Evolutionary conservation across 163 green algal species (phyloP), one percentile per base, ranked within the genome.

Genomic region (Scenedesmus sp.): DNA sequence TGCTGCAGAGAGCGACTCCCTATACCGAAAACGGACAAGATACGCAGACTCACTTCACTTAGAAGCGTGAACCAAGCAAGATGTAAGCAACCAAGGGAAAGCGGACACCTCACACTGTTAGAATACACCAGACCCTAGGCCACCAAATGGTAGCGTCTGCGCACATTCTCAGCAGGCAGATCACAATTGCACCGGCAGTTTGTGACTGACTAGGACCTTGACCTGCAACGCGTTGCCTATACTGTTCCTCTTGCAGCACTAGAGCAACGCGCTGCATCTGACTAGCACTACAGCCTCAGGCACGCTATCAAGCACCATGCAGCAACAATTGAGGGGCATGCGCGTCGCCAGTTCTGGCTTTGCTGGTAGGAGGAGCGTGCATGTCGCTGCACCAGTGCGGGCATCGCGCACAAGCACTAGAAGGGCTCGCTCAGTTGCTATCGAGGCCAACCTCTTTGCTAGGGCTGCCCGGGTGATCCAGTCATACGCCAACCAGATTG

Each of bases 381-480:
- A 76, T 4, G 30, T 76, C 9, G 65, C 65, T 42, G 65, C 65
- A 76, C 65, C 65, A 40, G 65, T 76, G 65, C 65, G 65, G 30
- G 7, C 65, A 40, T 18, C 65, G 30, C 65, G 65, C 65, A 76
- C 65, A 76, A 76, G 65, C 65, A 40, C 65, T 7, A 76, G 65
- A 30, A 76, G 65, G 65, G 65, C 65, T 76, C 65, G 65, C 65
- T 76, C 86, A 2, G 93, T 96, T 0, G 91, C 93, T 6, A 94
- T 96, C 18, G 92, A 98, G 88, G 97, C 96, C 18, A 99, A 99
- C 91, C 90, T 99, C 20, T 99, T 99, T 92, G 91, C 94, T 26
- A 92, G 98, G 0, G 93, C 98, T 1, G 93, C 94, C 0, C 93
- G 98, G 37, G 96, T 99, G 22, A 91, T 98, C 84, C 95, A 96